These are phyloP conservation scores for Stachybotrys elegans DNA, from an alignment of 2,329 filamentous ascomycete genomes.

Conservation along the genomic window DNA sequence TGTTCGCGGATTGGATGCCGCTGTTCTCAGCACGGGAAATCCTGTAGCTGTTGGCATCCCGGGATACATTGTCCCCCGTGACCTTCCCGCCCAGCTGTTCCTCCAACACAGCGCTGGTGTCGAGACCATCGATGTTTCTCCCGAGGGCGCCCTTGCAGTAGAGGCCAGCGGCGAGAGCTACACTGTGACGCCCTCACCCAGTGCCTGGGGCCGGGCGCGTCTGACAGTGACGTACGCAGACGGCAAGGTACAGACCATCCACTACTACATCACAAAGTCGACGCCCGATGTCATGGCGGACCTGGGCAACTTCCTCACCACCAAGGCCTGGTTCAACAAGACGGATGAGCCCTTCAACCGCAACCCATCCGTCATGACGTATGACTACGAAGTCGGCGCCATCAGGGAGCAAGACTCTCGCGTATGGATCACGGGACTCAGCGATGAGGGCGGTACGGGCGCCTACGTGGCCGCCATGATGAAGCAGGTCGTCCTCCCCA, in stretches of 20 bases:
- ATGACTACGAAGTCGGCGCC: conserved; percentile 42
- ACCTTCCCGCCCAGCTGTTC: conserved; percentile 39
- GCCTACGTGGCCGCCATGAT: conserved; percentile 49
- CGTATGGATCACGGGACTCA: conserved; percentile 55
- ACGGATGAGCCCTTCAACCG: conserved; percentile 48
- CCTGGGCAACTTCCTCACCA: conserved; percentile 49
- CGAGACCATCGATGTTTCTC: conserved; percentile 31
- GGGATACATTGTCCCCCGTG: conserved; percentile 47
- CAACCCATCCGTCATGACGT: conserved; percentile 50
- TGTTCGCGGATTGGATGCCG: conserved; percentile 41
- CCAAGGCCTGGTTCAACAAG: conserved; percentile 45
- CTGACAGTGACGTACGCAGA: conserved; percentile 43
- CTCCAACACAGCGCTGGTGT: conserved; percentile 36
- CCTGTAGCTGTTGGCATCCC: conserved; percentile 49
- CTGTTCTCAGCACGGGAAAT: conserved; percentile 34
- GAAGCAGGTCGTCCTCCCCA: conserved; percentile 49
- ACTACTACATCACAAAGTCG: conserved; percentile 50
- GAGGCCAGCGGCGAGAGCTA: conserved; percentile 26
- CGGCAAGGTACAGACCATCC: conserved; percentile 44
- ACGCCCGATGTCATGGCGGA: conserved; percentile 37
- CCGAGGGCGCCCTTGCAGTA: conserved; percentile 30
- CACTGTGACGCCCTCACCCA: conserved; percentile 33
- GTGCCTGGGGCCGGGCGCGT: conserved; percentile 43
- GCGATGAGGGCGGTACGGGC: conserved; percentile 54
- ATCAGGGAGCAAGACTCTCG: conserved; percentile 42